These are phyloP conservation scores for Marasmius fiardii DNA, from an alignment of 1,284 basidiomycete genomes.

Conservation along the genomic window DNA sequence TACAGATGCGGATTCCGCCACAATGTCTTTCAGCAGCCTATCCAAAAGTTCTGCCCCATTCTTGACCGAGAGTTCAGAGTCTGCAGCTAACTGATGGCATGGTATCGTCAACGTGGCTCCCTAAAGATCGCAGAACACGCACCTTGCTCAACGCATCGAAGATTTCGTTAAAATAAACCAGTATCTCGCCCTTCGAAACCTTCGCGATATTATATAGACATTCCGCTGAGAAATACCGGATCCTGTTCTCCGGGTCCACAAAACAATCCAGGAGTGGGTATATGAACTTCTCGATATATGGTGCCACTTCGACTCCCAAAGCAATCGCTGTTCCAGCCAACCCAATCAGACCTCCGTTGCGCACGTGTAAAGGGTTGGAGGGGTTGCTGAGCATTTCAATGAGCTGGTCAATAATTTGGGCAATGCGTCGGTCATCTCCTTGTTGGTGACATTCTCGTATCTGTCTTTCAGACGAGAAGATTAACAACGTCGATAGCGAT, in stretches of 20 bases:
- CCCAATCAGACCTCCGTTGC: constrained; percentile 96
- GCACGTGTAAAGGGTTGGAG: constrained; percentile 80
- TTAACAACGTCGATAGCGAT: constrained; percentile 8
- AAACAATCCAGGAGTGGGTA: constrained; percentile 92
- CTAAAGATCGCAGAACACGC: constrained; percentile 21
- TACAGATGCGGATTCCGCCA: constrained; percentile 93
- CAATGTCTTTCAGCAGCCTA: constrained; percentile 95
- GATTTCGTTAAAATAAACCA: constrained; percentile 97
- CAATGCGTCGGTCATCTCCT: constrained; percentile 80
- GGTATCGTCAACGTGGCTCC: not conserved
- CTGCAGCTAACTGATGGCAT: constrained; percentile 79
- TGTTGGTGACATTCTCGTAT: constrained; percentile 84
- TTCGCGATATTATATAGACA: constrained; percentile 99
- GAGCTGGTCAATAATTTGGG: constrained; percentile 90
- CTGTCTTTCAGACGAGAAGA: constrained; percentile 43
- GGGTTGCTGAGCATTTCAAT: constrained; percentile 87
- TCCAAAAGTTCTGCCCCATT: constrained; percentile 99
- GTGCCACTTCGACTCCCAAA: constrained; percentile 87
- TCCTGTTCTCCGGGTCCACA: constrained; percentile 90
- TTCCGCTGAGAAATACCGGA: constrained; percentile 96
- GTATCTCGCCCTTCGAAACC: constrained; percentile 95
- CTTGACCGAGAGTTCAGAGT: constrained; percentile 96
- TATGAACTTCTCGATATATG: constrained; percentile 93
- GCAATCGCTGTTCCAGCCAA: constrained; percentile 96
- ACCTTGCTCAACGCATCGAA: constrained; percentile 98